Base-by-base conservation (phyloP, 108 stramenopile species). In the Pseudonitzschia pungens region DNA sequence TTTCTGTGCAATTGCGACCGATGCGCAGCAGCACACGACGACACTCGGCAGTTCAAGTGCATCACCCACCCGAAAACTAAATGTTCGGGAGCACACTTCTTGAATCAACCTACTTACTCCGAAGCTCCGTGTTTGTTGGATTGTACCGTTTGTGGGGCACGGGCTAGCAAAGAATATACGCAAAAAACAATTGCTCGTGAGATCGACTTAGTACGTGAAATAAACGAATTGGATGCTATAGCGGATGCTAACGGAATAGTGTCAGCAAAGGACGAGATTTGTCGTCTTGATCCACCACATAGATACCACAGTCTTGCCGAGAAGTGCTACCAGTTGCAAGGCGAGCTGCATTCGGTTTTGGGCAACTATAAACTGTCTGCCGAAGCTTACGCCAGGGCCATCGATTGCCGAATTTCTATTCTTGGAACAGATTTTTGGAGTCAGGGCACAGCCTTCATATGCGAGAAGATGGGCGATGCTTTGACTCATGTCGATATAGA, bases 331-430 rank as follows among this genome's bases (percentile, higher is more conserved):
- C 45, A 64, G 43, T 29, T 79, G 6, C 55, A 79, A 53, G 71
- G 68, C 28, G 72, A 73, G 31, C 33, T 73, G 14, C 72, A 73
- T 53, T 73, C 67, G 14, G 52, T 14, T n/a, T 57, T 32, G 1
- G 78, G 78, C 10, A 60, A 79, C 45, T 73, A 73, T 32, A 31
- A 69, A 69, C 62, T n/a, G 27, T 72, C 78, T 10, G 78, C 78
- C 2, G 68, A 79, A 52, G 71, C 78, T 10, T 79, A 69, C 44
- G 65, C 67, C 21, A 73, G 69, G 29, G 66, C 68, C 51, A 53
- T 79, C 29, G 72, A 73, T 7, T 79, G 78, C 50, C 71, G 78
- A 41, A 69, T 52, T 8, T 65, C 43, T 22, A 79, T 79, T 29
- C 67, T 79, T 20, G 78, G 78, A 32, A 66, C 45, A 5, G 52